Evolutionary conservation across 345 rosid genomes (phyloP), one percentile per base, ranked within the genome.

Genomic region (Aquilaria yunnanensis): DNA sequence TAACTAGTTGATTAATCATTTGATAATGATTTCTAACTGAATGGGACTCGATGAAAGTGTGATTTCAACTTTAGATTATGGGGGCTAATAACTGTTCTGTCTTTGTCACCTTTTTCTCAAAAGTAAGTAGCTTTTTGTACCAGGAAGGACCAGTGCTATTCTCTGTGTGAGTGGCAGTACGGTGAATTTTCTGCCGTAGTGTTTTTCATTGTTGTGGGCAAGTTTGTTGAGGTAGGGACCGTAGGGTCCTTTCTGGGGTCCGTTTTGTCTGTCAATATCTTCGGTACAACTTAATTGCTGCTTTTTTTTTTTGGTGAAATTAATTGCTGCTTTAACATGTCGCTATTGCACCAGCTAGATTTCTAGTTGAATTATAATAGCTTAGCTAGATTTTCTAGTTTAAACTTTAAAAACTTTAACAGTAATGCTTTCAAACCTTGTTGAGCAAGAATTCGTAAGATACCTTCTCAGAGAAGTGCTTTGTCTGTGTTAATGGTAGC

Each of bases 1-100:
- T 46, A 74, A 48, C 65, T 56, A 58, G 56, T 70, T 72, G 78
- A 74, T 85, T 73, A 72, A 78, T 74, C 78, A 80, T 75, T 78
- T 70, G 70, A 63, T 37, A 62, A 57, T 68, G 71, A 75, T 80
- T 56, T 65, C 43, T 37, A 37, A 37, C 43, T 9, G 23, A 37
- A 37, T 37, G 43, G 54, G 60, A 54, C 61, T 43, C 62, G 16
- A 47, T 9, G 62, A 77, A 73, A 77, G 70, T 57, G 72, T 53
- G 70, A 72, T 77, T 62, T 64, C 58, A 53, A 43, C 63, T 70
- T 63, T 72, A 60, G 71, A 72, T 77, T 75, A 65, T 69, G 70
- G 8, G 8, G 43, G 43, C 43, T 58, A 73, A 48, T 73, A 70
- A 75, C 56, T 68, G 71, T 59, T 69, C 55, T 69, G 89, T 81